A percentile compares a stretch with the other conserved stretches of the same genome.
Conservation (phyloP, 345 rosid genomes). For the Linum trigynum region DNA sequence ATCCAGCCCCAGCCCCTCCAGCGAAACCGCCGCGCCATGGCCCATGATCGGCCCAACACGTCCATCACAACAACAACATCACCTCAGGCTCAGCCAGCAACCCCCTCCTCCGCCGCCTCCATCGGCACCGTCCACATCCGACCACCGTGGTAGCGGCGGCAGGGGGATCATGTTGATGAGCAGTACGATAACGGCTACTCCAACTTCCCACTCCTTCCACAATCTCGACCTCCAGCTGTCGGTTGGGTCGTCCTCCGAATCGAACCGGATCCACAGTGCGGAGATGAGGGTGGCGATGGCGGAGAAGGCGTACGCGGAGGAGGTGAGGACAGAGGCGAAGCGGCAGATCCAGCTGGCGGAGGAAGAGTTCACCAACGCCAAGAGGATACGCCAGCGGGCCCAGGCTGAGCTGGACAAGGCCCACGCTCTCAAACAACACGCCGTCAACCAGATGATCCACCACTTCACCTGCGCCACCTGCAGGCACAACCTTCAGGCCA, state of each 20-base stretch:
- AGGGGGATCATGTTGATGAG: no score
- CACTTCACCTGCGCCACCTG: slow-evolving; percentile 66
- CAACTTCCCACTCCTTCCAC: no score
- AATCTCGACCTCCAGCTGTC: neutral
- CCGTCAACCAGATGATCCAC: slow-evolving; percentile 58
- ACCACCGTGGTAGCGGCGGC: neutral
- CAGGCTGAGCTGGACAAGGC: slow-evolving; percentile 64
- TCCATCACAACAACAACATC: slow-evolving; percentile 7
- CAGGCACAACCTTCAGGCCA: slow-evolving; percentile 51
- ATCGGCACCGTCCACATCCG: slow-evolving; percentile 11
- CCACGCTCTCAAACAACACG: slow-evolving; percentile 49
- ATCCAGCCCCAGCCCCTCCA: slow-evolving; percentile 64
- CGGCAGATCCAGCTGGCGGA: slow-evolving; percentile 72
- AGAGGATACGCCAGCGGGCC: slow-evolving; percentile 65
- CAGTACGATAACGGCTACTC: no score
- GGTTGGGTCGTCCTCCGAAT: neutral
- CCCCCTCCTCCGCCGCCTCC: slow-evolving; percentile 49
- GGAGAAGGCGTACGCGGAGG: slow-evolving; percentile 63
- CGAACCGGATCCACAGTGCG: slow-evolving; percentile 19
- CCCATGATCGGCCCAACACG: neutral
- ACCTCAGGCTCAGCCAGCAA: slow-evolving; percentile 57
- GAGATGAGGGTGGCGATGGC: slow-evolving; percentile 49
- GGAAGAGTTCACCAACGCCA: slow-evolving; percentile 56
- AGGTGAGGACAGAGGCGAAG: slow-evolving; percentile 57
- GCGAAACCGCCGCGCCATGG: slow-evolving; percentile 34